Conservation (phyloP, 1,284 basidiomycete species). For the Meripilus lineatus region DNA sequence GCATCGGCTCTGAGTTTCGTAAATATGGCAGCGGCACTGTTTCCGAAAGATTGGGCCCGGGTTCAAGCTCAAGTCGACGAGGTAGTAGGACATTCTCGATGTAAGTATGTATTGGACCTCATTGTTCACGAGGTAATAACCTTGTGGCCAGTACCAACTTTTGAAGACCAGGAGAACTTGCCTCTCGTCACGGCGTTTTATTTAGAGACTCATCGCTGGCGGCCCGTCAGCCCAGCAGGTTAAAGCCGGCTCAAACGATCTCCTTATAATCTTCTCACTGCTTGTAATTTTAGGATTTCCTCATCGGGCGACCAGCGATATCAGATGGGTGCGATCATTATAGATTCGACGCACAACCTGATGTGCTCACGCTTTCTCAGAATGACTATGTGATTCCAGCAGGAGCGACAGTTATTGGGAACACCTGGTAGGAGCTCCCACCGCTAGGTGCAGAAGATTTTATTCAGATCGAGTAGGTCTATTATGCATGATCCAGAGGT, state of each 20-base stretch:
- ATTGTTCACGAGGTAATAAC: background rate
- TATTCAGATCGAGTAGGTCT: conserved; percentile 28
- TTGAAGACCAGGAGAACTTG: conserved; percentile 45
- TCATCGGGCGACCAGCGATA: conserved; percentile 54
- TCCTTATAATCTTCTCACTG: too few species aligned
- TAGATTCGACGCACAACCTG: too few species aligned
- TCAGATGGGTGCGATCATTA: conserved; percentile 48
- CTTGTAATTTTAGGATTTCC: conserved; percentile 45
- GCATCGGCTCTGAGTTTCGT: conserved; percentile 51
- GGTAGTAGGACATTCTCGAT: conserved; percentile 49
- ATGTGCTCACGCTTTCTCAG: conserved; percentile 27
- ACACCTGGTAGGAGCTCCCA: conserved; percentile 43
- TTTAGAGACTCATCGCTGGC: conserved; percentile 58
- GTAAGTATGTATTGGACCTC: conserved; percentile 25
- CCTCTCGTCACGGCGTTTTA: conserved; percentile 59
- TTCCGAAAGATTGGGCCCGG: conserved; percentile 47
- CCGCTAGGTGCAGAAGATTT: background rate
- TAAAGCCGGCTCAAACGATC: too few species aligned
- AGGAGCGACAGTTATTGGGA: conserved; percentile 53
- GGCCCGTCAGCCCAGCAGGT: conserved; percentile 14
- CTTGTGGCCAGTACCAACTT: conserved; percentile 45
- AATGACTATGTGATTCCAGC: conserved; percentile 51
- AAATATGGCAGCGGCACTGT: conserved; percentile 59
- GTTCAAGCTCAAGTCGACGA: conserved; percentile 60
- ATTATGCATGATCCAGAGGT: conserved; percentile 50